Conservation (phyloP, 2,329 filamentous ascomycete genomes). For the Aureobasidium musti region DNA sequence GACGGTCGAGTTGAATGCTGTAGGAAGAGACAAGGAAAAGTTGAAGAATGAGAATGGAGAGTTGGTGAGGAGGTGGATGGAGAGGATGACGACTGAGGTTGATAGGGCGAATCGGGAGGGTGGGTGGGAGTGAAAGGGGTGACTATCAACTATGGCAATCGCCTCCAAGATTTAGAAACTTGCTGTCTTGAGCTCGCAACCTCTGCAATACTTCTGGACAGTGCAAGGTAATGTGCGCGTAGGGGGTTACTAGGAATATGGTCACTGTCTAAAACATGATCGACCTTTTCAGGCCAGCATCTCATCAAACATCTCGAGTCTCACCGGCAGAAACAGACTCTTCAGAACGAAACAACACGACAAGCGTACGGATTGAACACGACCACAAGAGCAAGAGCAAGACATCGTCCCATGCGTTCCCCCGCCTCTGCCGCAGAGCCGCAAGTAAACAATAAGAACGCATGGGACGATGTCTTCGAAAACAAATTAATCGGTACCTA, state of each 20-base stretch:
- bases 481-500: not conserved
- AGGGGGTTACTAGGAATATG: too few relatives aligned
- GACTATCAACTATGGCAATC: too few relatives aligned
- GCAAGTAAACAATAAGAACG: not conserved
- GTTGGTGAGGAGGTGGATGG: slow-evolving; percentile 89
- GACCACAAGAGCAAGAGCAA: not conserved
- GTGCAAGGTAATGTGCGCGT: too few relatives aligned
- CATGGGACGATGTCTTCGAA: not conserved
- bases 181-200: too few relatives aligned
- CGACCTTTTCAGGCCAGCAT: too few relatives aligned
- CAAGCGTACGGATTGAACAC: not conserved
- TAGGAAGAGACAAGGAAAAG: slow-evolving; percentile 72
- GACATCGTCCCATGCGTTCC: not conserved
- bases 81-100: slow-evolving; percentile 79
- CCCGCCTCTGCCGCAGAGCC: not conserved
- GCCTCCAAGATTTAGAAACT: too few relatives aligned
- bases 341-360: not conserved
- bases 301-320: too few relatives aligned
- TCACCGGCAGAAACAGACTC: too few relatives aligned
- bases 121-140: slow-evolving; percentile 30
- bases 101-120: slow-evolving; percentile 73
- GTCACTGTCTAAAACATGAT: too few relatives aligned
- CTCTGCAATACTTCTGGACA: too few relatives aligned
- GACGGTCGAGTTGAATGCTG: slow-evolving; percentile 83
- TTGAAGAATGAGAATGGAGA: slow-evolving; percentile 83